Conservation (phyloP, 495 filamentous ascomycete species). For the Penicillium tannophilum region DNA sequence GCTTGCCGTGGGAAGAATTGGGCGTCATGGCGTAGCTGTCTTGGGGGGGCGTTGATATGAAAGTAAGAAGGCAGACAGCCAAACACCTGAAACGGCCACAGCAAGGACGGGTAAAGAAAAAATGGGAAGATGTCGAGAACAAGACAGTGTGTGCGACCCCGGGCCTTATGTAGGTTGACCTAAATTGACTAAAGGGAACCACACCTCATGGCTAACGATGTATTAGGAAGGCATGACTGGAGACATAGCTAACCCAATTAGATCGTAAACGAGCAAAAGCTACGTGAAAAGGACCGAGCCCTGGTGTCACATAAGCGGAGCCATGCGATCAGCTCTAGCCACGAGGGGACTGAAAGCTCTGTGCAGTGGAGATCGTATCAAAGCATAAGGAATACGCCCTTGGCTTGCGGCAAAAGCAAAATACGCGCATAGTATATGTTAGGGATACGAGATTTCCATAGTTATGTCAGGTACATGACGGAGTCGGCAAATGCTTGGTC, state of each 20-base stretch:
- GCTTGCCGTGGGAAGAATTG: conserved; percentile 9
- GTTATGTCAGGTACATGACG: conserved; percentile 1
- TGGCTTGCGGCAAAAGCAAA: background rate
- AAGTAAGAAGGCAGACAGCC: conserved; percentile 16
- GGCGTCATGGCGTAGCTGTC: conserved; percentile 18
- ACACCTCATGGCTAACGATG: conserved; percentile 9
- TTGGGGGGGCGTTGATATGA: background rate
- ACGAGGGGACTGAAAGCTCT: conserved; percentile 1
- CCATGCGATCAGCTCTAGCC: conserved; percentile 19
- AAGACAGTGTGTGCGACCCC: conserved; percentile 4
- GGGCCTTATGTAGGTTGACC: conserved; percentile 17
- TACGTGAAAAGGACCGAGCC: background rate
- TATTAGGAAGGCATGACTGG: conserved; percentile 14
- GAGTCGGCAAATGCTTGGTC: no score
- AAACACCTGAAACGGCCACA: conserved; percentile 16
- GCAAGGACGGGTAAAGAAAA: conserved; percentile 4
- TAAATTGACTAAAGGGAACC: background rate
- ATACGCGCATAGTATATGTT: background rate
- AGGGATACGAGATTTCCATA: background rate
- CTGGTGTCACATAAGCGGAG: conserved; percentile 15
- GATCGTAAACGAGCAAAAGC: conserved; percentile 2
- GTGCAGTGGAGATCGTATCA: background rate
- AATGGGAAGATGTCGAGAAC: background rate
- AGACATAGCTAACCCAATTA: background rate
- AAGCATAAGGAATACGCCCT: background rate